Base-by-base conservation (phyloP, 257 asterid species). In the Solanum pimpinellifolium region DNA sequence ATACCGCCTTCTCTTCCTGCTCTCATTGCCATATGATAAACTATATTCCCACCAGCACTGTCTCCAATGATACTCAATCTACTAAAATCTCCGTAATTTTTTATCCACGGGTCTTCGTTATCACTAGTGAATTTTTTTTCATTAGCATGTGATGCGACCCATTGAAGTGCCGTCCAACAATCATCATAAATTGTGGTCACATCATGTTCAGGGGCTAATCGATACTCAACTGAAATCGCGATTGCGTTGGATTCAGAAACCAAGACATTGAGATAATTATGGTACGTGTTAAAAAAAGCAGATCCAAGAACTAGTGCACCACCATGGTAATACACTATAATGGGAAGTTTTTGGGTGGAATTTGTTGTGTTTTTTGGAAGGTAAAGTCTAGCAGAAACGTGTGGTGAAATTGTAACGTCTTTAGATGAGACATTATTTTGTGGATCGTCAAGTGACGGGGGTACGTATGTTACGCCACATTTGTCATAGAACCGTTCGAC, bases 201-300 rank as follows among this genome's bases (percentile, higher is more conserved):
- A 6, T 65, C 89, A 82, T 89, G 85, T 39, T 91, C 93, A 0
- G 93, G 93, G 29, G 91, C 93, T 6, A 85, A 87, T 3, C 91
- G 86, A 68, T 91, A 88, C 42, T 91, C 90, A 1, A 91, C 90
- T 1, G 92, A 89, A 8, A 91, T 25, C 0, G 33, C 88, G 16
- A 91, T 44, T 21, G 72, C 88, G 11, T 81, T 78, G 27, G 91
- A 81, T 15, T 39, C 44, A 31, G 90, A 89, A 2, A 56, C 86
- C 3, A 91, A 33, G 9, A 59, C 9, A 35, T 73, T 86, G 21
- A 91, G 47, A 49, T 62, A 62, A 62, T 62, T 9, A n/a, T 89
- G 91, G 81, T 84, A 3, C 2, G 35, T 11, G 60, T 60, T 56
- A 1, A 87, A 86, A 56, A 90, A 90, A n/a, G 91, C 86, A 0